Conservation (phyloP, 1,139 yeast species). For the Geotrichum candidum region DNA sequence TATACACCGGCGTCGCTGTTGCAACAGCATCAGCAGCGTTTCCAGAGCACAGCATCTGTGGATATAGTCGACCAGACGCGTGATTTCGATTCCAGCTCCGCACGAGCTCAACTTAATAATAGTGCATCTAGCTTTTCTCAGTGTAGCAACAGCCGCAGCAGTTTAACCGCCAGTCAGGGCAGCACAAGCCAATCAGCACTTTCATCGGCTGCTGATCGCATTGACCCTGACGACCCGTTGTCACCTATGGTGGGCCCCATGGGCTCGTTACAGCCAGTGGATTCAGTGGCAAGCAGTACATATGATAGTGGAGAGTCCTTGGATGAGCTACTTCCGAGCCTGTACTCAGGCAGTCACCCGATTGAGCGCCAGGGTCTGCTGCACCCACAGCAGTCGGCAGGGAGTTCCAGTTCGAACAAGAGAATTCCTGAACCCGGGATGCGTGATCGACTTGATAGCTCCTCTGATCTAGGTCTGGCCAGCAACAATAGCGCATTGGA, state of each 20-base stretch:
- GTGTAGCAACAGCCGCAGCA: neutral
- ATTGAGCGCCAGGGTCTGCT: constrained; percentile 5
- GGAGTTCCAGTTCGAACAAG: neutral
- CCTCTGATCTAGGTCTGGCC: constrained; percentile 4
- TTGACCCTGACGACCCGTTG: constrained; percentile 7
- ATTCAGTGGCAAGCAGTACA: neutral
- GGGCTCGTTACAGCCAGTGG: neutral
- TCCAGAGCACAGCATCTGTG: neutral
- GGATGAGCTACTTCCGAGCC: constrained; percentile 9
- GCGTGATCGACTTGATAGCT: constrained; percentile 9
- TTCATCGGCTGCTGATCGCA: neutral
- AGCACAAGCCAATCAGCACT: neutral
- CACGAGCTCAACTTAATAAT: neutral
- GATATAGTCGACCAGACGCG: constrained; percentile 8
- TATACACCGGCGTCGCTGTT: neutral
- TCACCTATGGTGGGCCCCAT: neutral
- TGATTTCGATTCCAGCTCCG: neutral
- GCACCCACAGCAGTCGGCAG: neutral
- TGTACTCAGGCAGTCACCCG: constrained; percentile 4
- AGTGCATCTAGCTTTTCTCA: neutral
- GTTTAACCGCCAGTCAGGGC: neutral
- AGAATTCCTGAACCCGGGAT: neutral
- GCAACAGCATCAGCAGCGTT: neutral
- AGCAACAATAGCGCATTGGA: neutral
- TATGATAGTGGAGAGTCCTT: neutral